Evolutionary conservation across 345 rosid genomes (phyloP), one percentile per base, ranked within the genome.

Genomic region (Euphorbia tirucalli): DNA sequence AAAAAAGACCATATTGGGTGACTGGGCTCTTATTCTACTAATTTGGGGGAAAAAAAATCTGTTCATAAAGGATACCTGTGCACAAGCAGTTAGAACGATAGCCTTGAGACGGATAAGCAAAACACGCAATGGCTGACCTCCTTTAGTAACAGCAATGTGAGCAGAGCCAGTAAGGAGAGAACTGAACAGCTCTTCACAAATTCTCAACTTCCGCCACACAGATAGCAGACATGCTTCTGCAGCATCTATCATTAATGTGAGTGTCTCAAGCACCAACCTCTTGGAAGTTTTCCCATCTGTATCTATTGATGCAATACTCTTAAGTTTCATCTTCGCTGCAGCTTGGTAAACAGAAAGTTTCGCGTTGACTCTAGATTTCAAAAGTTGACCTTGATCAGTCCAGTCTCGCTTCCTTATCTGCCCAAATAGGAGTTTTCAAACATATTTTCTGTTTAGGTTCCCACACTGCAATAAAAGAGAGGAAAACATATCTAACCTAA

Each of bases 391-490:
- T 67, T 89, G 98, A 66, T 89, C 98, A 65, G 75, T 88, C 98
- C 97, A 93, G 65, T 93, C 98, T 77, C 93, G 90, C 80, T 89
- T 96, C 89, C 94, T 85, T 81, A 89, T 85, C 99, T 96, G 91
- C 56, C 70, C 74, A 83, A 35, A 77, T 16, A 61, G 59, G 46
- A 74, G 19, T 24, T 73, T 69, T 58, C 57, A 66, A 61, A 7
- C 21, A 46, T 5, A 44, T 60, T 60, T 1, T 18, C 49, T 15
- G 32, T 32, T 25, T 11, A 27, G 18, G 15, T 41, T 59, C 31
- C 65, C 10, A 13, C 39, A 48, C 21, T 58, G 18, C 58, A 35
- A 27, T 35, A 5, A n/a, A 46, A 31, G 24, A 21, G 5, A 11
- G 18, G 14, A 4, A 19, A 8, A 21, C 28, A 50, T 27, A 31